Percentiles rank a stretch among this genome's conserved stretches.
phyloP scores from a whole-genome alignment of 495 filamentous ascomycete species.

The Barbatosphaeria neglecta region DNA sequence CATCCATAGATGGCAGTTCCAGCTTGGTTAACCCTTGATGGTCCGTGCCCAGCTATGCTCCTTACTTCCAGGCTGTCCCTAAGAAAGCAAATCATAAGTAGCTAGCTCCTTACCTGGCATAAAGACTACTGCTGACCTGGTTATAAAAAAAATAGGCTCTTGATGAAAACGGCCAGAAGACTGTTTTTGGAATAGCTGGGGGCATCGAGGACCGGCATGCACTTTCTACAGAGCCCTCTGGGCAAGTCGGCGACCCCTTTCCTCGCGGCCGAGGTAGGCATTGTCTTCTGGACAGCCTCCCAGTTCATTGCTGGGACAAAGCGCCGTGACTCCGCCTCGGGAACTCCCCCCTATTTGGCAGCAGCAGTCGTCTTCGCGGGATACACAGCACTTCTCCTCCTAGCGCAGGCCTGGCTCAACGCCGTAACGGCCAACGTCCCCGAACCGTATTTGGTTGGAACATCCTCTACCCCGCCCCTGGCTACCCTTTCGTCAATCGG shows the following conservation, averaged over 20 bases:
- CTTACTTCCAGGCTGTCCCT: too few species aligned
- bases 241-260: background rate
- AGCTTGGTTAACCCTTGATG: too few species aligned
- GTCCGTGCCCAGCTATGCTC: too few species aligned
- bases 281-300: background rate
- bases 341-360: background rate
- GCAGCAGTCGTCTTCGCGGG: background rate
- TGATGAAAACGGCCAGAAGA: background rate
- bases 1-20: too few species aligned
- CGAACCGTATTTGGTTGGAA: constrained; percentile 67
- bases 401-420: constrained; percentile 17
- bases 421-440: constrained; percentile 43
- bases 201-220: background rate
- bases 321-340: background rate
- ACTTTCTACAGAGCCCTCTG: background rate
- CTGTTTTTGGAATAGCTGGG: background rate
- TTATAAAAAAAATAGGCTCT: background rate
- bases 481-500: background rate
- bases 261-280: background rate
- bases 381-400: background rate
- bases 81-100: too few species aligned
- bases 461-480: constrained; percentile 13
- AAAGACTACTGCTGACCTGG: too few species aligned
- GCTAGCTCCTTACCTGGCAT: too few species aligned
- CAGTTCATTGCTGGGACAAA: background rate